Percentiles rank a stretch among this genome's conserved stretches.
These are phyloP conservation scores for Hyphopichia wangnamkhiaoensis DNA, from an alignment of 1,139 yeast genomes.

Conservation along the genomic window DNA sequence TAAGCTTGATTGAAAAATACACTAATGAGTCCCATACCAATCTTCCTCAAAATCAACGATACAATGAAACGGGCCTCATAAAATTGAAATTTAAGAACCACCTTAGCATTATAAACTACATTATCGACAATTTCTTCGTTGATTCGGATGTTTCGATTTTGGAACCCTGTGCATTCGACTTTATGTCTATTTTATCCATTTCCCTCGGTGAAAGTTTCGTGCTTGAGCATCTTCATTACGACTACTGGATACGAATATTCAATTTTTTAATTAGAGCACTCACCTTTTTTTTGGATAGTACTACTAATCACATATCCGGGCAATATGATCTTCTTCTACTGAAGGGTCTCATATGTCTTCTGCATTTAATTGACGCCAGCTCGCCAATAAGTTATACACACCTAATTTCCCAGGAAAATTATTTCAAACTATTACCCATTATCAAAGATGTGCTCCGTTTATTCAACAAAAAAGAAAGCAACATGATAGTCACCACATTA, in stretches of 20 bases:
- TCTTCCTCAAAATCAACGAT: neutral
- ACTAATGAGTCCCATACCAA: conserved; percentile 14
- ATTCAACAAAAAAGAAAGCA: conserved; percentile 23
- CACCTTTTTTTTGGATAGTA: neutral
- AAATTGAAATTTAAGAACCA: conserved; percentile 33
- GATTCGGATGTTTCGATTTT: conserved; percentile 16
- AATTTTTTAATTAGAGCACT: conserved; percentile 20
- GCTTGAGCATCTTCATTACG: conserved; percentile 37
- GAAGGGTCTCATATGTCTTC: neutral
- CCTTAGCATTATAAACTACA: conserved; percentile 23
- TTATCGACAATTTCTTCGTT: conserved; percentile 21
- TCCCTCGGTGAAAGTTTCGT: conserved; percentile 34
- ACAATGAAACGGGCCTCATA: conserved; percentile 4
- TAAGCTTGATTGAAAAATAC: conserved; percentile 29
- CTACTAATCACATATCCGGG: neutral
- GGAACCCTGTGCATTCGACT: conserved; percentile 37
- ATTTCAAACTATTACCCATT: conserved; percentile 23
- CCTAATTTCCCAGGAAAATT: conserved; percentile 15
- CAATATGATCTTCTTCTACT: conserved; percentile 1
- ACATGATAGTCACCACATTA: conserved; percentile 25
- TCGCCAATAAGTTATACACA: conserved; percentile 17
- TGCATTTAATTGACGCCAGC: neutral
- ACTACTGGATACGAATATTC: conserved; percentile 31
- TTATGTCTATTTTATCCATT: conserved; percentile 27
- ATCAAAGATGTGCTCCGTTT: conserved; percentile 17